Evolutionary conservation across 257 asterid genomes (phyloP), one percentile per base, ranked within the genome.

Genomic region (Primulina huaijiensis): DNA sequence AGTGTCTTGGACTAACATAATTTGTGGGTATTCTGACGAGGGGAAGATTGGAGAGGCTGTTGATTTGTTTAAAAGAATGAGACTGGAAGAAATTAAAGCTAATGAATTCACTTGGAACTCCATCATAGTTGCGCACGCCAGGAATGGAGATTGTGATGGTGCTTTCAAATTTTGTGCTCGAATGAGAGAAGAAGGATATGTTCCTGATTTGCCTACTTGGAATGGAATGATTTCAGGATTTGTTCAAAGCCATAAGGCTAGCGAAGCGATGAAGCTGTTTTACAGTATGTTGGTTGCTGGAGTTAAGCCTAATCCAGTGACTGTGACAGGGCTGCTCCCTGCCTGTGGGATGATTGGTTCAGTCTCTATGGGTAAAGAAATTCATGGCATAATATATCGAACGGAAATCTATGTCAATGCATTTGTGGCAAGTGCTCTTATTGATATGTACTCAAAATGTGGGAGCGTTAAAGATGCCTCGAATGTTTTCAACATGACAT

Each of bases 391-490:
- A 64, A 74, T 85, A 58, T 80, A 70, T 73, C 74, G 87, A 70
- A 78, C 65, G 66, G 78, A 72, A 67, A 75, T 87, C 37, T 33
- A 59, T 23, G 58, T 81, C 40, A 87, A 83, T 40, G 88, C 76
- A 34, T 89, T 81, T 75, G 86, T 89, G 46, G 82, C 78, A 12
- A 87, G 86, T 62, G 88, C 89, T 19, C 91, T 87, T 29, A 74
- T 85, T 38, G 90, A 88, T 46, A 81, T 85, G 82, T 88, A 88
- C 75, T 83, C 92, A 40, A 82, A 84, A 84, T 86, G 92, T 74
- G 92, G 89, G 3, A 80, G 78, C 5, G 61, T 84, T 8, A 72
- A 65, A 72, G 75, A 76, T 23, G 88, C 90, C 52, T 68, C 68
- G 72, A 70, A 62, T 35, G 78, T 82, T 30, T 88, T 86, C 62